Base-by-base conservation (phyloP, 768 basidiomycete species). In the Pluteus cervinus region DNA sequence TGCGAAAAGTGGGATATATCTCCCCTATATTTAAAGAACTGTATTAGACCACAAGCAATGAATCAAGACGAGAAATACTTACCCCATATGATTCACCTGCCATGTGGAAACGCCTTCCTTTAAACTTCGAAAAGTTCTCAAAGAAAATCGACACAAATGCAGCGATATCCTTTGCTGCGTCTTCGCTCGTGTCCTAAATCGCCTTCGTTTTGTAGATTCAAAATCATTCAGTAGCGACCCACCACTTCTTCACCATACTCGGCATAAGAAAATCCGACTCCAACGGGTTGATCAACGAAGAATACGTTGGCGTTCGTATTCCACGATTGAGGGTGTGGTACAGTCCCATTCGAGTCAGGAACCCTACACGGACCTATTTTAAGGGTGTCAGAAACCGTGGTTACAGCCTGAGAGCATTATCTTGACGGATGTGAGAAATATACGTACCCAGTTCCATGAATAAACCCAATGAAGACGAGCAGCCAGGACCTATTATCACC, bases 31-130 rank as follows among this genome's bases (percentile, higher is more conserved):
- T 17, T 22, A 11, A n/a, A n/a, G n/a, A n/a, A n/a, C n/a, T n/a
- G n/a, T n/a, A n/a, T n/a, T n/a, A n/a, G n/a, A n/a, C n/a, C n/a
- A n/a, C n/a, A n/a, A n/a, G n/a, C n/a, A n/a, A n/a, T n/a, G n/a
- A n/a, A n/a, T n/a, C n/a, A 8, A 8, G 2, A 2, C 6, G 10
- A 18, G 15, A 30, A 16, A 30, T 30, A 50, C 76, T 42, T 44
- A 84, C 86, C 1, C 75, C 86, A 45, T 88, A 89, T 0, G 82
- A 87, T 57, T 89, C 86, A 9, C 86, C 78, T 2, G 75, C 63
- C 64, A 82, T 69, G 42, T 82, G 79, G 55, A 81, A 78, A 2
- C 63, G 52, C 3, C 82, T 62, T 2, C 80, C 81, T 46, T 81
- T 76, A 63, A 86, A 85, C 48, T 79, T 64, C 38, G 57, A 66